phyloP scores from a whole-genome alignment of 2,329 filamentous ascomycete genomes.

The Xylariaceae sp. region DNA sequence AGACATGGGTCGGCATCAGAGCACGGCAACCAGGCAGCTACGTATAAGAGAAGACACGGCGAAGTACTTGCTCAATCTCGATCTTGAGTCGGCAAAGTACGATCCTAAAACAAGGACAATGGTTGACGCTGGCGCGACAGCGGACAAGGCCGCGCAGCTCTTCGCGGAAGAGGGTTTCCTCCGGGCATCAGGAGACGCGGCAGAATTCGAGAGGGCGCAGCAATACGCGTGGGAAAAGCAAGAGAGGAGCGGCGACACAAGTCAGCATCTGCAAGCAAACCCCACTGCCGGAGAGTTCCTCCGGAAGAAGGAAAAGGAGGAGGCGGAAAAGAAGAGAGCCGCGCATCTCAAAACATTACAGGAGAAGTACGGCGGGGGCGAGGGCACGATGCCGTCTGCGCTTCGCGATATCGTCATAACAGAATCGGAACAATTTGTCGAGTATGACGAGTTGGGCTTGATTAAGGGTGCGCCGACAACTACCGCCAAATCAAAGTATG shows the following conservation, averaged over 20 bases:
- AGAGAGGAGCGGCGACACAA: conserved; percentile 78
- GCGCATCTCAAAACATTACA: conserved; percentile 73
- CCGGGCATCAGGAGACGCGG: conserved; percentile 85
- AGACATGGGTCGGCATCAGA: conserved; percentile 94
- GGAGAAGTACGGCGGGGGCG: conserved; percentile 81
- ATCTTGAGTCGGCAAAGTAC: conserved; percentile 95
- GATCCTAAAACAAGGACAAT: conserved; percentile 95
- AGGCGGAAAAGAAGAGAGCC: conserved; percentile 70
- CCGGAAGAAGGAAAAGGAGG: conserved; percentile 79
- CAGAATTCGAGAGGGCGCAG: conserved; percentile 89
- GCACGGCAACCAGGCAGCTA: conserved; percentile 87
- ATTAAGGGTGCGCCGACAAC: conserved; percentile 86
- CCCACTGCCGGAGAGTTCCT: conserved; percentile 89
- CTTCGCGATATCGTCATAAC: conserved; percentile 72
- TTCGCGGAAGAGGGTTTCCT: conserved; percentile 95
- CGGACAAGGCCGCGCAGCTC: conserved; percentile 78
- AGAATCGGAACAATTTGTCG: conserved; percentile 86
- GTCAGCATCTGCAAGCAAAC: conserved; percentile 91
- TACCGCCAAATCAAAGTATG: conserved; percentile 85
- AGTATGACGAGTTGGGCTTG: conserved; percentile 89
- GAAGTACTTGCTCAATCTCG: conserved; percentile 93
- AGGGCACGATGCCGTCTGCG: conserved; percentile 63
- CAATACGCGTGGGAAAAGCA: conserved; percentile 94
- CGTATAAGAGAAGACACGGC: conserved; percentile 95
- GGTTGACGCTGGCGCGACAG: conserved; percentile 81